Evolutionary conservation across 768 basidiomycete genomes (phyloP).

Genomic region (Auricularia heimuer): DNA sequence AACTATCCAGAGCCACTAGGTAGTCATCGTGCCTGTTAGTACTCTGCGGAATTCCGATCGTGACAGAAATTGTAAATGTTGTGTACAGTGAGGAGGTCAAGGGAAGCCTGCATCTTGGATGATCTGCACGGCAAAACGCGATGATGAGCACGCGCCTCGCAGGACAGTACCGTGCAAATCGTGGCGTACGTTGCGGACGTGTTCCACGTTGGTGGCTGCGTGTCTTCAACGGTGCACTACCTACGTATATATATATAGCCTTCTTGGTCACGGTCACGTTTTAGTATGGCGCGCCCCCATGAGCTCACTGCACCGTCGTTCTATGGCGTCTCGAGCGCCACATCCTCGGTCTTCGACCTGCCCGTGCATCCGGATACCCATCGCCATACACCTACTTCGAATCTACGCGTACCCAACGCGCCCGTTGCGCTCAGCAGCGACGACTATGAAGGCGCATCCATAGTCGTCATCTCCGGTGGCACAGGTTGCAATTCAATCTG

Average conservation of each 20-base stretch:
- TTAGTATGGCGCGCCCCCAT: neutral
- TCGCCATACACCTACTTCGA: neutral
- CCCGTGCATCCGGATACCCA: neutral
- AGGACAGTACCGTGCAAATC: too few relatives aligned
- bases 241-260: too few relatives aligned
- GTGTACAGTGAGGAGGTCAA: too few relatives aligned
- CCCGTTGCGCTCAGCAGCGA: neutral
- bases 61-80: too few relatives aligned
- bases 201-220: neutral
- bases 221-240: too few relatives aligned
- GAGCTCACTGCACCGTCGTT: neutral
- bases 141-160: too few relatives aligned
- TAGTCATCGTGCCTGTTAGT: too few relatives aligned
- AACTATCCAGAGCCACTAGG: too few relatives aligned
- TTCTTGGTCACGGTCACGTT: neutral
- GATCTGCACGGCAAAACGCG: too few relatives aligned
- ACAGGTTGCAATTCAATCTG: conserved; percentile 91
- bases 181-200: neutral
- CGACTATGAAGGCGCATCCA: conserved; percentile 24
- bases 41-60: too few relatives aligned
- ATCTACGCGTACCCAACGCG: conserved; percentile 1
- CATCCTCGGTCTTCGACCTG: neutral
- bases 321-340: neutral
- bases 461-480: conserved; percentile 82
- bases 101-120: too few relatives aligned